phyloP scores from a whole-genome alignment of 257 asterid genomes.

The Jasminum sambac region DNA sequence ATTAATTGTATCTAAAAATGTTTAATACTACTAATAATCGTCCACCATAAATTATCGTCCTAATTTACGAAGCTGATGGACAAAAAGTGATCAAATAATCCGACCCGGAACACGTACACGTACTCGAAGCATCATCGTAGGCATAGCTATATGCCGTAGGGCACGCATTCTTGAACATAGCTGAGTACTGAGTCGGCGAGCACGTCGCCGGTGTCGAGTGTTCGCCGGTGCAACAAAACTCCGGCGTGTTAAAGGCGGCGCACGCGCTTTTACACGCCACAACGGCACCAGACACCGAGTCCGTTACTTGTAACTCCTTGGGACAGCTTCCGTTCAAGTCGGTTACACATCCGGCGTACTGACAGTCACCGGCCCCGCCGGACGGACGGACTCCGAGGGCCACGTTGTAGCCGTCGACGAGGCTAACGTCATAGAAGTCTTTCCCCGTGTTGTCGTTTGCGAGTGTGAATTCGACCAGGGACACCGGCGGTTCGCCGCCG shows the following conservation, averaged over 20 bases:
- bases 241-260: constrained; percentile 49
- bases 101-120: constrained; percentile 64
- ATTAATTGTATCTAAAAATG: background rate
- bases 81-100: constrained; percentile 83
- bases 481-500: constrained; percentile 77
- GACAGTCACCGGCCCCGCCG: constrained; percentile 67
- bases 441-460: constrained; percentile 26
- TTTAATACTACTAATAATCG: background rate
- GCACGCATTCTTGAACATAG: constrained; percentile 73
- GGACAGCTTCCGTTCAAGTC: constrained; percentile 61
- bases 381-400: constrained; percentile 54
- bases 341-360: constrained; percentile 61
- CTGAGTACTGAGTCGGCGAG: constrained; percentile 65
- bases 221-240: constrained; percentile 82
- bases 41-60: background rate
- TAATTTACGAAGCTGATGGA: constrained; percentile 32
- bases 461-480: constrained; percentile 75
- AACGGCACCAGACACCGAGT: constrained; percentile 35
- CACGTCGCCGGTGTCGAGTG: constrained; percentile 67
- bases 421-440: constrained; percentile 89
- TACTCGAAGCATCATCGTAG: constrained; percentile 78
- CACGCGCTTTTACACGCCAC: constrained; percentile 92
- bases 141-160: constrained; percentile 95
- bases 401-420: constrained; percentile 83
- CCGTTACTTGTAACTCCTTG: constrained; percentile 47